phyloP scores from a whole-genome alignment of 2,329 filamentous ascomycete species.

The Aureobasidium vineae region DNA sequence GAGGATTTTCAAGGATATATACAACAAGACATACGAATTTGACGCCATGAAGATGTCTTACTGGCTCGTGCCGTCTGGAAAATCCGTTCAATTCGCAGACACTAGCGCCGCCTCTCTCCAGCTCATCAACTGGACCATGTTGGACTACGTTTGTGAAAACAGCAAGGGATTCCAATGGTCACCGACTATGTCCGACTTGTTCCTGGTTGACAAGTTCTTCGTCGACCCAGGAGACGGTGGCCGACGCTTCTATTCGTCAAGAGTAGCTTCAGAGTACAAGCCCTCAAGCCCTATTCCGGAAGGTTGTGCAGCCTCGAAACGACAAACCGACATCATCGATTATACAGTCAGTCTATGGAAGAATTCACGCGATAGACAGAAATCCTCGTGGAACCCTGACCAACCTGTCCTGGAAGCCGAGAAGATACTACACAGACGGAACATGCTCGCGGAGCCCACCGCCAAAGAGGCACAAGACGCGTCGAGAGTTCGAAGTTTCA shows the following conservation, averaged over 20 bases:
- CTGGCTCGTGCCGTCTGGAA: conserved; percentile 66
- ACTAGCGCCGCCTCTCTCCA: not conserved
- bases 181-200: conserved; percentile 40
- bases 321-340: conserved; percentile 65
- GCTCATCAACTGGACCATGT: conserved; percentile 61
- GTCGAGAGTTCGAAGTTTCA: conserved; percentile 51
- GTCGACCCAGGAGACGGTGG: conserved; percentile 58
- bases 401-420: conserved; percentile 81
- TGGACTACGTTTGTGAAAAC: conserved; percentile 45
- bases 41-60: conserved; percentile 69
- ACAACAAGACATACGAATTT: conserved; percentile 78
- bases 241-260: conserved; percentile 56
- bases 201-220: conserved; percentile 52
- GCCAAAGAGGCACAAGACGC: conserved; percentile 51
- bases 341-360: conserved; percentile 77
- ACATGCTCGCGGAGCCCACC: conserved; percentile 69
- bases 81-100: conserved; percentile 8
- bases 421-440: conserved; percentile 72
- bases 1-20: conserved; percentile 75
- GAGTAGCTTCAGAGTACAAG: conserved; percentile 53
- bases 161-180: conserved; percentile 49
- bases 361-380: conserved; percentile 52
- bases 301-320: conserved; percentile 47
- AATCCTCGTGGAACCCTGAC: conserved; percentile 56
- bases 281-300: conserved; percentile 65